phyloP scores from a whole-genome alignment of 2,329 filamentous ascomycete genomes.

The Orbilia ellipsospora region DNA sequence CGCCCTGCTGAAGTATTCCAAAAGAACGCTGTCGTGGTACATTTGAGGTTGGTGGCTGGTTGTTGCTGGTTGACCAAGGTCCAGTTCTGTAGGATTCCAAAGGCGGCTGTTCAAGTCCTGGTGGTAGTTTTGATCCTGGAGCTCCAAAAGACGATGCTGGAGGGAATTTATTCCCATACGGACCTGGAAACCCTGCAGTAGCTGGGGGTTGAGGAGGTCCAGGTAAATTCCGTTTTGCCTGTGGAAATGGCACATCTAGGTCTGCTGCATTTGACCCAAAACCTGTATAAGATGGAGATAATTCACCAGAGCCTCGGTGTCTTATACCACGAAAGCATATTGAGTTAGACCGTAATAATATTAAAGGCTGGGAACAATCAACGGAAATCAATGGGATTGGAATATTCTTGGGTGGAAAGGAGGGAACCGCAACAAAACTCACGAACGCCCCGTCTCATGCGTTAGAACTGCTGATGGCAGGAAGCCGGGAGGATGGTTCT shows the following conservation, averaged over 20 bases:
- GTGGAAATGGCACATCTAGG: conserved; percentile 43
- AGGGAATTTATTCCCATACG: conserved; percentile 33
- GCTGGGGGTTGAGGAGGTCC: conserved; percentile 13
- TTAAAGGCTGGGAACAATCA: background rate
- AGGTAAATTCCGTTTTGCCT: conserved; percentile 24
- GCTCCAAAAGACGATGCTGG: conserved; percentile 17
- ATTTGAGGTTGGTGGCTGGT: conserved; percentile 4
- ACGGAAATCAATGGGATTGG: background rate
- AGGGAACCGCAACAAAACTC: conserved; percentile 39
- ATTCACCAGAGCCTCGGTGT: conserved; percentile 52
- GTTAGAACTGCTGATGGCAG: conserved; percentile 28
- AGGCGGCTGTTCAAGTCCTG: conserved; percentile 25
- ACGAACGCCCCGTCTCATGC: conserved; percentile 43
- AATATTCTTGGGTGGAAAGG: background rate
- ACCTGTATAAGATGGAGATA: conserved; percentile 52
- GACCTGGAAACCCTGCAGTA: conserved; percentile 14
- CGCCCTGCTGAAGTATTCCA: conserved; percentile 24
- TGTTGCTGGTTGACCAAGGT: conserved; percentile 14
- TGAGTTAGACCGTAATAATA: conserved; percentile 28
- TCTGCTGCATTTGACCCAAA: conserved; percentile 50
- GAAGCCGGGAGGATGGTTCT: conserved; percentile 45
- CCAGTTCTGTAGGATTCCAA: conserved; percentile 37
- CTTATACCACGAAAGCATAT: conserved; percentile 36
- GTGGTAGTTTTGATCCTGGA: conserved; percentile 25
- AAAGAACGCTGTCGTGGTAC: conserved; percentile 39